Conservation (phyloP, 139 green algal genomes). For the Picochlorum costavermella region DNA sequence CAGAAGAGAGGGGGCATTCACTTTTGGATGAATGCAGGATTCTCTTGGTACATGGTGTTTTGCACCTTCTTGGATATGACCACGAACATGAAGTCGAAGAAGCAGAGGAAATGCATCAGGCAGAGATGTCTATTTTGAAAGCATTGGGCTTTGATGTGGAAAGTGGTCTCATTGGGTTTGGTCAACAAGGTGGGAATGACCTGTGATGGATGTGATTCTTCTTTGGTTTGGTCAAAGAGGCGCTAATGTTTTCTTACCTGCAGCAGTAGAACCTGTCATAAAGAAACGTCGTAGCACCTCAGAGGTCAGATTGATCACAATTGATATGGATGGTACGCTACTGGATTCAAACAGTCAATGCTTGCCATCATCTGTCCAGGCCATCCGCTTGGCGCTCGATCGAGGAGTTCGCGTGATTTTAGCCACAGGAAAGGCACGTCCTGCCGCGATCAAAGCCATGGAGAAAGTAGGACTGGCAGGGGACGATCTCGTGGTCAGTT, state of each 20-base stretch:
- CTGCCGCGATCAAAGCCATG: constrained; percentile 64
- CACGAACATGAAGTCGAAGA: constrained; percentile 70
- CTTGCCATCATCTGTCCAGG: constrained; percentile 40
- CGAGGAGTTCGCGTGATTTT: constrained; percentile 68
- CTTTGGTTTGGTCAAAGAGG: background rate
- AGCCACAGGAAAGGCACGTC: constrained; percentile 91
- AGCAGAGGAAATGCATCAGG: constrained; percentile 53
- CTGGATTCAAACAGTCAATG: constrained; percentile 49
- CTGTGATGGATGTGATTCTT: background rate
- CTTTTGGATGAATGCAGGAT: constrained; percentile 72
- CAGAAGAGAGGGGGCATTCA: constrained; percentile 57
- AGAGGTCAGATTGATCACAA: constrained; percentile 43
- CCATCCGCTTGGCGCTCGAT: constrained; percentile 49
- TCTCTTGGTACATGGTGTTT: constrained; percentile 87
- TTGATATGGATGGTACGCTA: constrained; percentile 82
- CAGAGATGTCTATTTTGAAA: constrained; percentile 55
- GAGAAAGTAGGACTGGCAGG: constrained; percentile 47
- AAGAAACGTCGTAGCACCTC: background rate
- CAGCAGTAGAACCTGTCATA: background rate
- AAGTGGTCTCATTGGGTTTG: constrained; percentile 54
- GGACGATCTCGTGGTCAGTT: constrained; percentile 51
- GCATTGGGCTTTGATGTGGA: constrained; percentile 59
- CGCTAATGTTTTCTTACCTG: background rate
- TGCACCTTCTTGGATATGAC: constrained; percentile 87
- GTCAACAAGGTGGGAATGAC: constrained; percentile 6